Evolutionary conservation across 78 protist genomes (phyloP).

Genomic region (Polysphondylium violaceum): DNA sequence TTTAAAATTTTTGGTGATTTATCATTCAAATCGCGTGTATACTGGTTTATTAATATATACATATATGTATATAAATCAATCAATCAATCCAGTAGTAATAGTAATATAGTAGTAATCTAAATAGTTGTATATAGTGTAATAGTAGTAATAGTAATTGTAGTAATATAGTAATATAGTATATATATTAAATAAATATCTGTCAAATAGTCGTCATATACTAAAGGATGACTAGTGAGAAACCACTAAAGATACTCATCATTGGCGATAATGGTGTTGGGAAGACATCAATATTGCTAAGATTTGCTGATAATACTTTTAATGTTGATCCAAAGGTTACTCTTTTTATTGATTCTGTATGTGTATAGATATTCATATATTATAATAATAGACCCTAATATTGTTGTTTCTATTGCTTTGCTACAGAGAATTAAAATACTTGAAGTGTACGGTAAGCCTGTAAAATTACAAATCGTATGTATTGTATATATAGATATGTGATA

Average conservation of each 20-base stretch:
- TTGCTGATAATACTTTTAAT: conserved; percentile 28
- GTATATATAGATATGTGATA: background rate
- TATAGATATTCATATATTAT: background rate
- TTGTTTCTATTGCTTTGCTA: background rate
- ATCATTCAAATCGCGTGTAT: no score
- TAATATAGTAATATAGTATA: no score
- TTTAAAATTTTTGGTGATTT: no score
- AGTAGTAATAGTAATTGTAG: no score
- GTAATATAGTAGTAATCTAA: no score
- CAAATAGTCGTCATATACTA: no score
- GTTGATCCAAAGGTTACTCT: conserved; percentile 10
- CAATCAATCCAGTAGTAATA: no score
- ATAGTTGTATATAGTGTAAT: no score
- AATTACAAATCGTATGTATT: conserved; percentile 33
- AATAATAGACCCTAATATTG: background rate
- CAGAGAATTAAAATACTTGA: conserved; percentile 59
- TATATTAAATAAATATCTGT: no score
- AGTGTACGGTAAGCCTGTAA: conserved; percentile 24
- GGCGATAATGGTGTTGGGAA: conserved; percentile 76
- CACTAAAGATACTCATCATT: conserved; percentile 17
- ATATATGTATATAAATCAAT: no score
- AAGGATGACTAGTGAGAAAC: conserved; percentile 24
- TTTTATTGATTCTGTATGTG: conserved; percentile 32
- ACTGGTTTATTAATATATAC: no score
- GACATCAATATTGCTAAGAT: conserved; percentile 40